These are phyloP conservation scores for Vanderwaltozyma polyspora DNA, from an alignment of 805 yeast species.

Conservation along the genomic window DNA sequence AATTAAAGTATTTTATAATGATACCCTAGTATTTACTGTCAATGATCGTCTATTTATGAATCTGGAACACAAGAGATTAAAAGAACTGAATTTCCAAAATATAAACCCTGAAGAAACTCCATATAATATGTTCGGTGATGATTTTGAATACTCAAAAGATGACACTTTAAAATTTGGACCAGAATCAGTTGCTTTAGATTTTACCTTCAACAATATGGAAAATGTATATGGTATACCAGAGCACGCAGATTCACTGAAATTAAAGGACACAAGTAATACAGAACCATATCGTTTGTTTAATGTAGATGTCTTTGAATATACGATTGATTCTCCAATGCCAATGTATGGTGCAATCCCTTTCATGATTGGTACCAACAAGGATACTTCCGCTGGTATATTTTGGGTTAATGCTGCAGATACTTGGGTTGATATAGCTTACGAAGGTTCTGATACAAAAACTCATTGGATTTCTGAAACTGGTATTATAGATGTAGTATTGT, in stretches of 20 bases:
- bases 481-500: slow-evolving; percentile 57
- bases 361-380: slow-evolving; percentile 55
- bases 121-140: slow-evolving; percentile 59
- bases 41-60: slow-evolving; percentile 67
- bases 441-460: slow-evolving; percentile 30
- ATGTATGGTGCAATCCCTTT: slow-evolving; percentile 96
- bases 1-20: slow-evolving; percentile 34
- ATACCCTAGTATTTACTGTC: slow-evolving; percentile 39
- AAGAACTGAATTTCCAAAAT: slow-evolving; percentile 32
- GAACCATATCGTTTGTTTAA: slow-evolving; percentile 85
- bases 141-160: slow-evolving; percentile 49
- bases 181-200: slow-evolving; percentile 76
- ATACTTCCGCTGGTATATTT: slow-evolving; percentile 59
- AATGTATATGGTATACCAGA: slow-evolving; percentile 93
- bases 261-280: slow-evolving; percentile 50
- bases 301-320: slow-evolving; percentile 93
- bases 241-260: slow-evolving; percentile 71
- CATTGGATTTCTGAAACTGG: slow-evolving; percentile 97
- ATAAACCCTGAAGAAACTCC: slow-evolving; percentile 49
- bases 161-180: slow-evolving; percentile 78
- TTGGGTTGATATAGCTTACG: slow-evolving; percentile 53
- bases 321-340: slow-evolving; percentile 66
- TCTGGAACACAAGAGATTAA: slow-evolving; percentile 65
- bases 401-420: slow-evolving; percentile 95
- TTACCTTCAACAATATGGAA: slow-evolving; percentile 46